These are phyloP conservation scores for Pyrus betulifolia DNA, from an alignment of 306 rosid species.

Conservation along the genomic window DNA sequence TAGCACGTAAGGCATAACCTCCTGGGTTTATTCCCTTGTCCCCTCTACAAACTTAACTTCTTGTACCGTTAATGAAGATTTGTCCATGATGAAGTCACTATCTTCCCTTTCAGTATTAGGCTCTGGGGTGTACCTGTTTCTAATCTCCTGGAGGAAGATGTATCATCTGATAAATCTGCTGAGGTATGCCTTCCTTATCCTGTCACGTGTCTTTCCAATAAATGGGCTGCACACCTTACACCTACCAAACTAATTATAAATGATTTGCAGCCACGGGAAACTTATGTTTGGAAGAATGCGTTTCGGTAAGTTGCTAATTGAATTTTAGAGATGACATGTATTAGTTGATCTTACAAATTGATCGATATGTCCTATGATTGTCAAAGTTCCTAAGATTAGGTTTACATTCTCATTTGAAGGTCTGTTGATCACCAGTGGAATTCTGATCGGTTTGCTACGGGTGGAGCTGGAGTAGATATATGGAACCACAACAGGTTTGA, in stretches of 20 bases:
- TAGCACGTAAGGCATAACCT: slow-evolving; percentile 56
- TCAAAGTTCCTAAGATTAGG: neutral
- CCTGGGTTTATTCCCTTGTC: neutral
- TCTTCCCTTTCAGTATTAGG: slow-evolving; percentile 50
- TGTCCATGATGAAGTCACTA: neutral
- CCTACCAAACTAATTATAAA: slow-evolving; percentile 17
- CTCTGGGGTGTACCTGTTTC: slow-evolving; percentile 72
- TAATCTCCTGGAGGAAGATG: slow-evolving; percentile 34
- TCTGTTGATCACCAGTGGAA: slow-evolving; percentile 92
- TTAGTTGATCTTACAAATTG: neutral
- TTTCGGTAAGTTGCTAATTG: slow-evolving; percentile 52
- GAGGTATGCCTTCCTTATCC: slow-evolving; percentile 35
- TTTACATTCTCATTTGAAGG: slow-evolving; percentile 35
- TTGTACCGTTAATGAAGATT: neutral
- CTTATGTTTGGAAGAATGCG: slow-evolving; percentile 67
- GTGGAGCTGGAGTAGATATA: slow-evolving; percentile 78
- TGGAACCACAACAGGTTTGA: slow-evolving; percentile 89
- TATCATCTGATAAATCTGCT: slow-evolving; percentile 27
- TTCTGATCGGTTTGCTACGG: slow-evolving; percentile 82
- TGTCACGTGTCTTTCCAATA: neutral
- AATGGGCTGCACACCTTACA: neutral
- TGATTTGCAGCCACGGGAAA: slow-evolving; percentile 58
- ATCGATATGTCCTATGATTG: neutral
- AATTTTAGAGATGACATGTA: neutral
- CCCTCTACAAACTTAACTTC: neutral